A percentile compares a stretch with the other conserved stretches of the same genome.
Conservation (phyloP, 75 land plant species). For the Cryptomeria japonica region DNA sequence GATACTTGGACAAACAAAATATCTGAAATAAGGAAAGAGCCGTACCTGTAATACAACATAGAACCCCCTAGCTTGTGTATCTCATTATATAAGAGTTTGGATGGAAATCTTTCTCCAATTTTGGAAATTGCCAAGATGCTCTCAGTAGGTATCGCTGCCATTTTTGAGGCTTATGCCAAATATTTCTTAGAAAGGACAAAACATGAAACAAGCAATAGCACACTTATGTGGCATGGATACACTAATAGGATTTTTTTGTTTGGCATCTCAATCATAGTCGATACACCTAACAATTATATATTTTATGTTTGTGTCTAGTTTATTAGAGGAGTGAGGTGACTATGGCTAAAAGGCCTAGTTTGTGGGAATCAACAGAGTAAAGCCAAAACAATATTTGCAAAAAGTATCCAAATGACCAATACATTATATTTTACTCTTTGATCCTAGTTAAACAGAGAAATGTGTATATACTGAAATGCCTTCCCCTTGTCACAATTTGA, state of each 20-base stretch:
- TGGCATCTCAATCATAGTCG: no score
- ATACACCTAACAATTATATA: no score
- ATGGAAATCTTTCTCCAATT: no score
- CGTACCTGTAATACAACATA: no score
- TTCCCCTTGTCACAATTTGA: no score
- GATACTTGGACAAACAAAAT: background rate
- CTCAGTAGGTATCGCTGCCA: background rate
- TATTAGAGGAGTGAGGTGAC: background rate
- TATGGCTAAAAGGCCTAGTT: background rate
- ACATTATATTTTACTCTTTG: background rate
- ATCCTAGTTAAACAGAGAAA: background rate
- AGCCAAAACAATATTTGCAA: background rate
- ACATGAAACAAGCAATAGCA: background rate
- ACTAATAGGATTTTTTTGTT: background rate
- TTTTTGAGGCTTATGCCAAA: background rate
- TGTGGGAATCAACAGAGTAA: background rate
- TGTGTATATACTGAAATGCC: background rate
- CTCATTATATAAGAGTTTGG: background rate
- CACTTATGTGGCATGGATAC: background rate
- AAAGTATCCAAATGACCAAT: background rate
- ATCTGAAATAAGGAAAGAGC: no score
- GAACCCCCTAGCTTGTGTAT: background rate
- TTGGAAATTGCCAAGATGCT: no score
- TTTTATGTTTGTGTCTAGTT: background rate
- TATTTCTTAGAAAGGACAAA: background rate